Evolutionary conservation across 2,329 filamentous ascomycete species (phyloP), one percentile per base, ranked within the genome.

Genomic region (Xylaria sp.): DNA sequence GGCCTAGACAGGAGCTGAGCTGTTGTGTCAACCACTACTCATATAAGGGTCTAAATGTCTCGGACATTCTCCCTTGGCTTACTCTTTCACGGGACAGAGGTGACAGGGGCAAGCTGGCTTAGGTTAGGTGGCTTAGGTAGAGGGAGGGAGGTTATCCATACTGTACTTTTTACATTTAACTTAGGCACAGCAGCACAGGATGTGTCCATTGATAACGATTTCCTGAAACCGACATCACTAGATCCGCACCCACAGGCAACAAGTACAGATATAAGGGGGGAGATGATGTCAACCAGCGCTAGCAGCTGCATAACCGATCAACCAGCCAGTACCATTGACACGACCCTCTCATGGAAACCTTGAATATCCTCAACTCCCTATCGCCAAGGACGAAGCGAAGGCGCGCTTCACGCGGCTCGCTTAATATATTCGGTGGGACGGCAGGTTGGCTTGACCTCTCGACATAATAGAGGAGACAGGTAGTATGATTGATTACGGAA

Each of bases 251-350:
- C 27, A 32, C 24, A 50, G 24, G 30, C 39, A 58, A 11, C n/a
- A 19, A 2, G 17, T 21, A 24, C 45, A 4, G 14, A 55, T 1
- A 21, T 27, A 50, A 32, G 24, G 17, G 21, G 32, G 5, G 45
- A 65, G 30, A 63, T 69, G 63, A 69, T 69, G 58, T 63, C 62
- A 66, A 59, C n/a, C 11, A 47, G 50, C 36, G 47, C 39, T n/a
- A 63, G 36, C 14, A 63, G 45, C 32, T 19, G 27, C n/a, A 32
- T n/a, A 21, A 6, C 8, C 36, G 12, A 53, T 63, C 62, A 65
- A 68, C 60, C 62, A 58, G 12, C 24, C 11, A 17, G 3, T 30
- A 17, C 48, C 21, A 30, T 51, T 17, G 11, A 51, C 24, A 17
- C n/a, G 3, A 59, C 17, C 34, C 24, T 34, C 39, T 17, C 42